Percentiles rank a stretch among this genome's conserved stretches.
These are phyloP conservation scores for Yamadazyma olivae DNA, from an alignment of 805 yeast species.

Conservation along the genomic window DNA sequence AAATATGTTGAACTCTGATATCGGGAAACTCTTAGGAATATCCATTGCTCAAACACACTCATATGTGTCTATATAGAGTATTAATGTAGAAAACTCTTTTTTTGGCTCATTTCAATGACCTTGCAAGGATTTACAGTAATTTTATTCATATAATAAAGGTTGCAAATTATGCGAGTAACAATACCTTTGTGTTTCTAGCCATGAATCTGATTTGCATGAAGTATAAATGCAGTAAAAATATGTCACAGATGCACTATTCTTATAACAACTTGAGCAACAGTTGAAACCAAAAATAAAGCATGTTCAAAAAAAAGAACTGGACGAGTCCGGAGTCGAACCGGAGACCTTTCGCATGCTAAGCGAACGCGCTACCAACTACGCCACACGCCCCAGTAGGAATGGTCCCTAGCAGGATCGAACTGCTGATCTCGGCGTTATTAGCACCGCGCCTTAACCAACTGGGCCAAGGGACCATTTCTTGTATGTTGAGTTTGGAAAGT, in stretches of 20 bases:
- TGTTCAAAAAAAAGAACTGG: slow-evolving; percentile 24
- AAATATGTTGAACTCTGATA: neutral
- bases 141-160: no score
- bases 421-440: slow-evolving; percentile 68
- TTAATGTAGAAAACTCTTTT: neutral
- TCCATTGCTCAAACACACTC: no score
- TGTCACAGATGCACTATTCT: no score
- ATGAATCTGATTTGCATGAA: no score
- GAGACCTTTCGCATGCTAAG: slow-evolving; percentile 50
- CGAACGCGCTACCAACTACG: slow-evolving; percentile 51
- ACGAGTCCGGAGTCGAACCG: slow-evolving; percentile 45
- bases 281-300: no score
- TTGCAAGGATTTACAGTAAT: neutral
- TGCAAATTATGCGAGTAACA: no score
- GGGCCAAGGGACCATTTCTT: slow-evolving; percentile 58
- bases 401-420: slow-evolving; percentile 89
- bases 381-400: slow-evolving; percentile 43
- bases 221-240: no score
- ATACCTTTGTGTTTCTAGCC: no score
- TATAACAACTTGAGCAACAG: no score
- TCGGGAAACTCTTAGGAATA: neutral
- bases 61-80: no score
- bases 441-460: slow-evolving; percentile 55
- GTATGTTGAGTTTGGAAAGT: no score
- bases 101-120: neutral